A percentile compares a stretch with the other conserved stretches of the same genome.
These are phyloP conservation scores for Phytophthora nicotianae DNA, from an alignment of 352 stramenopile species.

Conservation along the genomic window DNA sequence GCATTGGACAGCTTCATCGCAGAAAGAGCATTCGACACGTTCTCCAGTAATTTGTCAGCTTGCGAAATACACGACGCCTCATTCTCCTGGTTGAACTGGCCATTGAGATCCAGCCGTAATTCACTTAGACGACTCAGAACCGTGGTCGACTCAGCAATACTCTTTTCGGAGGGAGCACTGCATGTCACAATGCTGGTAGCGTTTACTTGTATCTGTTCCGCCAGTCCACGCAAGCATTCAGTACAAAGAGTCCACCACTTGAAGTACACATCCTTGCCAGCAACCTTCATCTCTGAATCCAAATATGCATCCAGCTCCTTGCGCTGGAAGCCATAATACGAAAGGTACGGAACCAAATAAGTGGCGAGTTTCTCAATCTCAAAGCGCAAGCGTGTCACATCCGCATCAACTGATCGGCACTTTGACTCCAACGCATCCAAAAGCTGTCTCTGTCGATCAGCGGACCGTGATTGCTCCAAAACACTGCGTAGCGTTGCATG, in stretches of 20 bases:
- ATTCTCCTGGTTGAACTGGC: not conserved
- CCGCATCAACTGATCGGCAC: conserved; percentile 36
- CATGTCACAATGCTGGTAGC: conserved; percentile 1
- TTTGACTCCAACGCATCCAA: conserved; percentile 35
- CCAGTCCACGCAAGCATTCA: conserved; percentile 20
- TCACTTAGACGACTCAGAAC: conserved; percentile 21
- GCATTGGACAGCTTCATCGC: conserved; percentile 65
- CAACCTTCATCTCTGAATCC: conserved; percentile 16
- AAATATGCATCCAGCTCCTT: conserved; percentile 50
- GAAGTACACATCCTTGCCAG: conserved; percentile 53
- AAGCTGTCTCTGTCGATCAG: conserved; percentile 25
- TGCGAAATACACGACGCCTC: conserved; percentile 10
- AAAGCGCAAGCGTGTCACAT: conserved; percentile 33
- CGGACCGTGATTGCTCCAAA: conserved; percentile 14
- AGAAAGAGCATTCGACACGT: conserved; percentile 31
- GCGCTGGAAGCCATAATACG: conserved; percentile 41
- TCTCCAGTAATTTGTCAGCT: conserved; percentile 25
- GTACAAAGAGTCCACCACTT: conserved; percentile 46
- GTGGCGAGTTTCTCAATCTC: conserved; percentile 35
- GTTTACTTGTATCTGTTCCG: conserved; percentile 1
- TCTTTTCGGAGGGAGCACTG: conserved; percentile 22
- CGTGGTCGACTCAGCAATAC: conserved; percentile 25
- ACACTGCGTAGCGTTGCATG: conserved; percentile 17
- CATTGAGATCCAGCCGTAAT: not conserved
- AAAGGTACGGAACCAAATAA: conserved; percentile 45